Base-by-base conservation (phyloP, 1,139 yeast species). In the Suhomyces atakaporum region DNA sequence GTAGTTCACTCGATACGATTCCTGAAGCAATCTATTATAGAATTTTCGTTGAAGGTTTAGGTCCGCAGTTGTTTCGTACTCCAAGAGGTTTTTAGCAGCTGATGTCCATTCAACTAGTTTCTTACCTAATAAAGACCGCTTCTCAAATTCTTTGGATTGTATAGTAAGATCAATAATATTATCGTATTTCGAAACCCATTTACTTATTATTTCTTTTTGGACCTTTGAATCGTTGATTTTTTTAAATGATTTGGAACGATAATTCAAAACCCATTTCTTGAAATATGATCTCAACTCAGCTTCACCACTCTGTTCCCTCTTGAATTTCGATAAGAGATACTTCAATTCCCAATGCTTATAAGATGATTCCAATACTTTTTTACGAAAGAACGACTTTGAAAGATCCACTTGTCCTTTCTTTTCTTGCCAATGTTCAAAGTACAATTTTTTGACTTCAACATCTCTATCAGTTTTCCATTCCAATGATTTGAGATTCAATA, bases 21-120 rank as follows among this genome's bases (percentile, higher is more conserved):
- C 19, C 11, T 33, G 34, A 8, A 31, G 12, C 14, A 41, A 25
- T 21, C 29, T 43, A 16, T 46, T 49, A 25, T 54, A 46, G 33
- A 40, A 54, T 36, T 51, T 58, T 14, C 56, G 39, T 26, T 50
- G 53, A 7, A 53, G 34, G 29, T 51, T 49, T 15, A 52, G 38
- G 28, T 52, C 56, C 1, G 62, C 56, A 5, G 46, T 32, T 21
- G 36, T 21, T 31, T 42, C 21, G 8, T 32, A 35, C 16, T 35
- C 36, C 5, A 14, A n/a, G 9, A 27, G 8, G 11, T 32, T 32
- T 14, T 15, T 33, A 13, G 16, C 11, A 3, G 23, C 11, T 8
- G 25, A 13, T 9, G 8, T 9, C 42, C 40, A 37, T 3, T 14
- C 11, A 2, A 7, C 13, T 7, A 25, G 6, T 12, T 7, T n/a